Conservation (phyloP, 2,329 filamentous ascomycete genomes). For the Westerdykella ornata region DNA sequence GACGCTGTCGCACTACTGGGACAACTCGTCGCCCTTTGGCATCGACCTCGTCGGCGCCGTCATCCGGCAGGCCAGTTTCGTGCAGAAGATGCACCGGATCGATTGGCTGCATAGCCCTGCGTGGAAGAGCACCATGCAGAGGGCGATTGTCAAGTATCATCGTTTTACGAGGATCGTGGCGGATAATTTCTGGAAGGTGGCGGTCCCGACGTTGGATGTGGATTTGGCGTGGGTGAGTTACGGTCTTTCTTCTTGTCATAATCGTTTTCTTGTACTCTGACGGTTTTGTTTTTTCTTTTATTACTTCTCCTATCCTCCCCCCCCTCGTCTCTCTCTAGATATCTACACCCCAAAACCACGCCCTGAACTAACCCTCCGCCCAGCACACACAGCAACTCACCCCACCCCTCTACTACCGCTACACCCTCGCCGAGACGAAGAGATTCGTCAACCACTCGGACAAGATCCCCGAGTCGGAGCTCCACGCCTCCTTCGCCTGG, state of each 20-base stretch:
- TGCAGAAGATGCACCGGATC: slow-evolving; percentile 67
- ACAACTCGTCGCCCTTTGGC: slow-evolving; percentile 58
- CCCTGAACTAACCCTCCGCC: too few relatives aligned
- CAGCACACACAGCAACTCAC: slow-evolving; percentile 69
- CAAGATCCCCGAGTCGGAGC: slow-evolving; percentile 63
- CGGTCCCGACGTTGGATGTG: slow-evolving; percentile 66
- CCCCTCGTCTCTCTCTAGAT: background rate
- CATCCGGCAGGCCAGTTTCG: slow-evolving; percentile 56
- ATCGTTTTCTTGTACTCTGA: too few relatives aligned
- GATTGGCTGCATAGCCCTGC: slow-evolving; percentile 73
- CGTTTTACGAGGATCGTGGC: slow-evolving; percentile 59
- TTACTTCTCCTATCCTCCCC: background rate
- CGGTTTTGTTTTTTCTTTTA: background rate
- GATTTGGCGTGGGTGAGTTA: slow-evolving; percentile 58
- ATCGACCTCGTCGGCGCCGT: slow-evolving; percentile 61
- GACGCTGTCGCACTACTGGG: slow-evolving; percentile 67
- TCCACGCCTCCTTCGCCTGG: slow-evolving; percentile 63
- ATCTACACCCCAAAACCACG: background rate
- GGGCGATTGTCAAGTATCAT: slow-evolving; percentile 58
- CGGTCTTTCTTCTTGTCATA: background rate
- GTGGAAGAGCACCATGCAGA: slow-evolving; percentile 55
- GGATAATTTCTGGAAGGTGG: slow-evolving; percentile 41
- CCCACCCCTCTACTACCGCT: slow-evolving; percentile 56
- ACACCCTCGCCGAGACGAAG: slow-evolving; percentile 43
- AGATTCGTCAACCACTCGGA: slow-evolving; percentile 77